Conservation (phyloP, 2,329 filamentous ascomycete species). For the Cercospora sp. region DNA sequence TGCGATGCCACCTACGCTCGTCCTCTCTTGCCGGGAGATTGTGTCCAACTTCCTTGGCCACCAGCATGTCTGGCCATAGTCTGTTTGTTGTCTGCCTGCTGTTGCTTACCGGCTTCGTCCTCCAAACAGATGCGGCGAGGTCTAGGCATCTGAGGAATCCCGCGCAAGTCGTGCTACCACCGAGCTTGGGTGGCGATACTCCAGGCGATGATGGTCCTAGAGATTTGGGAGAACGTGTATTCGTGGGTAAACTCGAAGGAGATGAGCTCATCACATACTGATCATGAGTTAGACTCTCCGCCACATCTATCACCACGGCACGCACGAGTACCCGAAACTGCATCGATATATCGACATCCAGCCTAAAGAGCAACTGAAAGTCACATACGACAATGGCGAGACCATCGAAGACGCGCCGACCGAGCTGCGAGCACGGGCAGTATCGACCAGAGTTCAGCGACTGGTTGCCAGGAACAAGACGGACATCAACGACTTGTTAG, state of each 20-base stretch:
- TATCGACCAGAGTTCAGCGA: constrained; percentile 68
- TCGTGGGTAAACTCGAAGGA: not conserved
- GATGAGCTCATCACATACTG: not conserved
- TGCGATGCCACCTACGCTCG: constrained; percentile 15
- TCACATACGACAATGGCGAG: constrained; percentile 34
- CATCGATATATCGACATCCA: constrained; percentile 75
- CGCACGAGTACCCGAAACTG: constrained; percentile 72
- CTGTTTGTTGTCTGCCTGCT: constrained; percentile 27
- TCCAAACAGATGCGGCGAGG: constrained; percentile 19
- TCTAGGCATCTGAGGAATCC: constrained; percentile 11
- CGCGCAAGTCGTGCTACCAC: constrained; percentile 16
- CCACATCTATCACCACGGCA: constrained; percentile 91
- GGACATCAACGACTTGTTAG: constrained; percentile 76
- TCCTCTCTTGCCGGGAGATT: not conserved
- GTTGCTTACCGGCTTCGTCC: constrained; percentile 6
- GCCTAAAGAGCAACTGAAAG: constrained; percentile 50
- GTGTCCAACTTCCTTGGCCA: constrained; percentile 12
- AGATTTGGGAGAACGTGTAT: constrained; percentile 18
- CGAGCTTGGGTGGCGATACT: not conserved
- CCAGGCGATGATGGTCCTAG: not conserved
- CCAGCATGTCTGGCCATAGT: constrained; percentile 30
- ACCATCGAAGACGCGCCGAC: constrained; percentile 44
- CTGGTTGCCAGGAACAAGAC: constrained; percentile 74
- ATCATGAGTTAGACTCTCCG: constrained; percentile 60
- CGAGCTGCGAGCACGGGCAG: constrained; percentile 47